phyloP scores from a whole-genome alignment of 768 basidiomycete genomes.

The Lactifluus volemus region DNA sequence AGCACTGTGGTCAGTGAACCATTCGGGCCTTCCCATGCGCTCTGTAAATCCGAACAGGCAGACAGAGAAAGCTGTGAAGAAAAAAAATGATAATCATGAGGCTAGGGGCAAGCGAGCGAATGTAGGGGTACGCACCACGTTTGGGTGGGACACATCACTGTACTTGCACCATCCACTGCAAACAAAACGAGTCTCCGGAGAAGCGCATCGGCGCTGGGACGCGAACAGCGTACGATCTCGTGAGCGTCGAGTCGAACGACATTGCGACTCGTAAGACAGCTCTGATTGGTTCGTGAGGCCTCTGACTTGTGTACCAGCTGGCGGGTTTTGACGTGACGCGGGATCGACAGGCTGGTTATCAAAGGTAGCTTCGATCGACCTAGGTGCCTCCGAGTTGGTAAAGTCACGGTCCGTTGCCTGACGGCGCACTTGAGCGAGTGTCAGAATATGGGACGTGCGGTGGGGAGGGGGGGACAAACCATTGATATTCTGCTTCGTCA shows the following conservation, averaged over 20 bases:
- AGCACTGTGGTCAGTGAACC: constrained; percentile 21
- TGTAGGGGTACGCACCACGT: not conserved
- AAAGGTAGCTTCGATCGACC: not conserved
- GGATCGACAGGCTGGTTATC: not conserved
- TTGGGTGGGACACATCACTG: not conserved
- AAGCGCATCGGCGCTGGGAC: constrained; percentile 14
- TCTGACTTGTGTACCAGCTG: not conserved
- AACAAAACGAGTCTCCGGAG: constrained; percentile 13
- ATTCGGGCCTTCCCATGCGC: constrained; percentile 21
- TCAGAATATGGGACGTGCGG: not conserved
- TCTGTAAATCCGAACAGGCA: constrained; percentile 21
- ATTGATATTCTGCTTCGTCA: constrained; percentile 15
- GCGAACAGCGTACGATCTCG: not conserved
- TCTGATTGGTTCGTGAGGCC: not conserved
- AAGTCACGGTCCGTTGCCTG: not conserved
- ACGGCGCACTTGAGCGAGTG: not conserved
- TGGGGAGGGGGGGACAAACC: not conserved
- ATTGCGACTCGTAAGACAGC: not conserved
- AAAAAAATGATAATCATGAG: not conserved
- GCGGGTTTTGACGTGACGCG: not conserved
- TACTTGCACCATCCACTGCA: constrained; percentile 21
- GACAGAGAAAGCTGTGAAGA: constrained; percentile 17
- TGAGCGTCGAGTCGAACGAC: not conserved
- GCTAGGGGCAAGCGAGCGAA: not conserved
- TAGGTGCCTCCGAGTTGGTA: not conserved